A percentile compares a stretch with the other conserved stretches of the same genome.
Evolutionary conservation across 2,329 filamentous ascomycete genomes (phyloP).

Genomic region (Alternaria ethzedia): DNA sequence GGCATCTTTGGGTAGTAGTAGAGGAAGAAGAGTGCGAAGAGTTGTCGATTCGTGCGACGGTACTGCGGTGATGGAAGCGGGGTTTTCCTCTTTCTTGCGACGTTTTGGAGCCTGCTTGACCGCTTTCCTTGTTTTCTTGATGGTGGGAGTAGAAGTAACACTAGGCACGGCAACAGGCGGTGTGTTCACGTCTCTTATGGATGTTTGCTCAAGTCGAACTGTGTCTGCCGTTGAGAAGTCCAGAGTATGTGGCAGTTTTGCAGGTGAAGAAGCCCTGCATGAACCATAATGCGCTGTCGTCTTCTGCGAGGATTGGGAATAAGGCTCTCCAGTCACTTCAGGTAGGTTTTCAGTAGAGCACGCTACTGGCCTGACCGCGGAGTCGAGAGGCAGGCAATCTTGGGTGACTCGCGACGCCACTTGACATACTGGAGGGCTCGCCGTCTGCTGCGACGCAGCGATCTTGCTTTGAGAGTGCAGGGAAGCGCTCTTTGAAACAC

Average conservation of each 20-base stretch:
- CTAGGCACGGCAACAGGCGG: neutral
- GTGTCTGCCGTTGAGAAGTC: neutral
- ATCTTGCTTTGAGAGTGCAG: too few species aligned
- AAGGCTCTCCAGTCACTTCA: too few species aligned
- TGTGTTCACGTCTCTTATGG: neutral
- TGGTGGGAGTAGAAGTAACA: too few species aligned
- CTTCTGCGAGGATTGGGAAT: neutral
- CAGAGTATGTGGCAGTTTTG: neutral
- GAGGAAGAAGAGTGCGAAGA: neutral
- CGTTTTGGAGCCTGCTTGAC: neutral
- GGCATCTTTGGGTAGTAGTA: neutral
- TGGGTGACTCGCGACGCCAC: neutral
- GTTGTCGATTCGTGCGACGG: neutral
- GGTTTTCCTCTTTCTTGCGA: neutral
- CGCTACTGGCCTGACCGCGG: neutral
- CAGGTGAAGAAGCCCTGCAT: neutral
- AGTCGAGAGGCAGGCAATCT: neutral
- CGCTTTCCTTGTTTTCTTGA: neutral
- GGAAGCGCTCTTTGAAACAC: neutral
- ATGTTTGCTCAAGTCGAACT: neutral
- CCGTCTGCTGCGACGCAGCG: neutral
- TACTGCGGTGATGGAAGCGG: neutral
- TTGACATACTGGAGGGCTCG: neutral
- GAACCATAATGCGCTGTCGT: neutral
- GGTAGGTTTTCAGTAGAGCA: neutral